A percentile compares a stretch with the other conserved stretches of the same genome.
These are phyloP conservation scores for Alternaria novae-zelandiae DNA, from an alignment of 2,329 filamentous ascomycete genomes.

Conservation along the genomic window DNA sequence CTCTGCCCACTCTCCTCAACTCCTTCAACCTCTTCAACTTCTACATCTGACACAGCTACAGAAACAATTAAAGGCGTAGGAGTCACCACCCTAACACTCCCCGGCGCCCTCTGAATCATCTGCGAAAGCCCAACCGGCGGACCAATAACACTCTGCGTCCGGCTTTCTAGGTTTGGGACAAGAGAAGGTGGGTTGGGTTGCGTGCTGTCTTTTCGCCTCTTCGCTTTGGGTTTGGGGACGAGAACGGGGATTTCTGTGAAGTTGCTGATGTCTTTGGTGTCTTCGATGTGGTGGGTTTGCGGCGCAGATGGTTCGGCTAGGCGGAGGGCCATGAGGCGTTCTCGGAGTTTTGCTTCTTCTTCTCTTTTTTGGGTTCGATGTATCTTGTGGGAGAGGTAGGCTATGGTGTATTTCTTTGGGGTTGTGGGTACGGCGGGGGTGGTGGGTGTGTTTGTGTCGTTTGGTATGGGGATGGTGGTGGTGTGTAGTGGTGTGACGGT, in stretches of 20 bases:
- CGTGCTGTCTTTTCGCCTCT: background rate
- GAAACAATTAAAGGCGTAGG: background rate
- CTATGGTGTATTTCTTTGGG: background rate
- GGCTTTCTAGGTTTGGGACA: background rate
- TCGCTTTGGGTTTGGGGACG: background rate
- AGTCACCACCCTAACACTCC: background rate
- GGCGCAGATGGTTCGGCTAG: background rate
- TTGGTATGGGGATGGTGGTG: background rate
- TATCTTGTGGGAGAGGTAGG: background rate
- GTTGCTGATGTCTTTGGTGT: background rate
- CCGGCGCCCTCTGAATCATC: background rate
- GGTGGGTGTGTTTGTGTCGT: background rate
- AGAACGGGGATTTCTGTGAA: background rate
- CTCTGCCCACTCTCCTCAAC: no score
- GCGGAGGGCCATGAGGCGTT: background rate
- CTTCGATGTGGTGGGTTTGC: background rate
- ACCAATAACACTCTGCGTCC: background rate
- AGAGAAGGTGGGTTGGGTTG: background rate
- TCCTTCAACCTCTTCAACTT: no score
- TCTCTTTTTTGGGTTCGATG: background rate
- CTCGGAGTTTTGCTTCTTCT: background rate
- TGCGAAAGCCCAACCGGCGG: conserved; percentile 1
- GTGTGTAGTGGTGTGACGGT: background rate
- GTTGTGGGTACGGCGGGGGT: background rate
- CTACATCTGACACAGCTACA: no score